A percentile compares a stretch with the other conserved stretches of the same genome.
phyloP scores from a whole-genome alignment of 148 eudicot species.

The Rhododendron vialii region DNA sequence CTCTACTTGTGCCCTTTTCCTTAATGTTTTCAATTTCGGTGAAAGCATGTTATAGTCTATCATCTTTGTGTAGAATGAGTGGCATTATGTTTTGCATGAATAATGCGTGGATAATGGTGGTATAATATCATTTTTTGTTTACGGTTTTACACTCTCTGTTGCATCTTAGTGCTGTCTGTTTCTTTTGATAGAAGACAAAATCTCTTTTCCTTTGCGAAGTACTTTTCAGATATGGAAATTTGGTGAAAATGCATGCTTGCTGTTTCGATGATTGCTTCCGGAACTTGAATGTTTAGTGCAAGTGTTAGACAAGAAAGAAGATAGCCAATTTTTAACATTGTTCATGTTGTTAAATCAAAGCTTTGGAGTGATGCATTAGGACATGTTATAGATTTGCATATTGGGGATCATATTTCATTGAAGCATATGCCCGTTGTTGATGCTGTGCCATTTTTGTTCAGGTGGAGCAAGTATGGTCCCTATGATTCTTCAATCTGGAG shows the following conservation, averaged over 20 bases:
- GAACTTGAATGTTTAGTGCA: background rate
- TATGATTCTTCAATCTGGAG: background rate
- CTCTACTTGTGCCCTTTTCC: background rate
- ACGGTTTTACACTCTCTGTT: too few species aligned
- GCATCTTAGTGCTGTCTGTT: background rate
- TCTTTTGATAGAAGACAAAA: background rate
- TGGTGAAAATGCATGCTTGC: background rate
- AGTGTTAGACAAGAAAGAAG: background rate
- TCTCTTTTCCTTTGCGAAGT: background rate
- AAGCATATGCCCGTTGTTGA: background rate
- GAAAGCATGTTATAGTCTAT: background rate
- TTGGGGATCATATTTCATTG: background rate
- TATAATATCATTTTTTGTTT: background rate
- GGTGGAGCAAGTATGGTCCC: background rate
- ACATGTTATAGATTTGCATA: slow-evolving; percentile 3
- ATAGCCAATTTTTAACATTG: background rate
- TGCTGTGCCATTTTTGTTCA: background rate
- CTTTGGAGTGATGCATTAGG: background rate
- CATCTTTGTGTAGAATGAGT: background rate
- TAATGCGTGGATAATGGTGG: background rate
- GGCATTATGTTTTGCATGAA: background rate
- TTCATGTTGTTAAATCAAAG: background rate
- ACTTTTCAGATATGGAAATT: background rate
- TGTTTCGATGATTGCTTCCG: background rate
- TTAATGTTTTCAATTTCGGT: background rate